These are phyloP conservation scores for Fusarium compactum DNA, from an alignment of 2,329 filamentous ascomycete species.

Conservation along the genomic window DNA sequence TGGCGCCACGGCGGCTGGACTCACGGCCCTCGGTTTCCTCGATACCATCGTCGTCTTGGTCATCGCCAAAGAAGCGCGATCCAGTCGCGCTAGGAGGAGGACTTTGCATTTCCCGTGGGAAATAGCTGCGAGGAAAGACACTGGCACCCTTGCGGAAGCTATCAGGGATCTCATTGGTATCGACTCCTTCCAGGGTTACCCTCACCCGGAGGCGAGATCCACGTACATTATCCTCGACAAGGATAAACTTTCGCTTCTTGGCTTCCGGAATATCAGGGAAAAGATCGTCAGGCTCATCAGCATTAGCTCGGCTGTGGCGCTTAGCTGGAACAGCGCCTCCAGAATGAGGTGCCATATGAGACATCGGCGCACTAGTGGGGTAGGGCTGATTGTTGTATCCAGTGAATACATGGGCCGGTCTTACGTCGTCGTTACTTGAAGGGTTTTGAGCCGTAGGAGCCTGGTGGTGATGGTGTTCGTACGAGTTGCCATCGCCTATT, in stretches of 20 bases:
- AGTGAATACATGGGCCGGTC: slow-evolving; percentile 80
- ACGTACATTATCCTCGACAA: slow-evolving; percentile 89
- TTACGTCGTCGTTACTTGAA: slow-evolving; percentile 70
- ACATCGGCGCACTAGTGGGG: slow-evolving; percentile 70
- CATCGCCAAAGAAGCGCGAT: slow-evolving; percentile 79
- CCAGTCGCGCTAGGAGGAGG: slow-evolving; percentile 81
- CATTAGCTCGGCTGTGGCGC: slow-evolving; percentile 58
- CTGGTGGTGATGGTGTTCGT: slow-evolving; percentile 76
- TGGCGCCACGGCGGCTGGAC: slow-evolving; percentile 52
- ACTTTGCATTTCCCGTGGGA: slow-evolving; percentile 91
- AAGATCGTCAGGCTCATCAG: slow-evolving; percentile 74
- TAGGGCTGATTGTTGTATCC: slow-evolving; percentile 74
- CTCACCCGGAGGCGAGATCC: slow-evolving; percentile 86
- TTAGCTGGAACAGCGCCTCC: slow-evolving; percentile 54
- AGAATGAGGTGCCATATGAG: slow-evolving; percentile 64
- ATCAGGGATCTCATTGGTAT: slow-evolving; percentile 96
- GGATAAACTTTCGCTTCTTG: slow-evolving; percentile 95
- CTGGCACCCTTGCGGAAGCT: slow-evolving; percentile 91
- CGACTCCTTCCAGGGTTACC: slow-evolving; percentile 91
- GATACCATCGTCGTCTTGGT: slow-evolving; percentile 66
- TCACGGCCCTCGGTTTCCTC: slow-evolving; percentile 64
- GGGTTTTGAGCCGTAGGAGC: slow-evolving; percentile 66
- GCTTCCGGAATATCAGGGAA: slow-evolving; percentile 91
- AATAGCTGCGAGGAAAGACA: slow-evolving; percentile 92
- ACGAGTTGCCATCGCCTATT: slow-evolving; percentile 70